phyloP scores from a whole-genome alignment of 1,284 basidiomycete genomes.

The Apiotrichum porosum region DNA sequence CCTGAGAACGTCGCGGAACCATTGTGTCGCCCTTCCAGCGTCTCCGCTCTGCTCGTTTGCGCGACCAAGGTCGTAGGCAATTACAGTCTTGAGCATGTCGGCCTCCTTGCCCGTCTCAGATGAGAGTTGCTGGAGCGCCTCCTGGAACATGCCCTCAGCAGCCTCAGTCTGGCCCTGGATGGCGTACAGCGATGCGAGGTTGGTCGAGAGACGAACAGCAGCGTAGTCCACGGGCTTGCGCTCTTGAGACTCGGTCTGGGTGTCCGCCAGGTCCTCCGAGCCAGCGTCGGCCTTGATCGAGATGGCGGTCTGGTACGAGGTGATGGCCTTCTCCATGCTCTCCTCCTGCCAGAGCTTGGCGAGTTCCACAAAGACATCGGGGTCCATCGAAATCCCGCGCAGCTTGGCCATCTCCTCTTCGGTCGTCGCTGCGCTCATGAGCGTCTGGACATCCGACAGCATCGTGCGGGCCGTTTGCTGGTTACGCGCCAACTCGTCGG shows the following conservation, averaged over 20 bases:
- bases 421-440: constrained; percentile 53
- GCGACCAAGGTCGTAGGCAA: constrained; percentile 82
- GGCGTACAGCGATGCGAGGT: constrained; percentile 72
- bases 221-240: constrained; percentile 24
- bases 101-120: constrained; percentile 54
- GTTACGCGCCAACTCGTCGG: constrained; percentile 66
- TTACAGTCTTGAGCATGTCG: constrained; percentile 63
- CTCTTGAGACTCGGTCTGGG: constrained; percentile 7
- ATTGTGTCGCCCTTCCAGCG: constrained; percentile 65
- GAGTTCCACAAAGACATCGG: constrained; percentile 79
- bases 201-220: constrained; percentile 62
- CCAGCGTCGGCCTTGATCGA: constrained; percentile 47
- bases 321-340: constrained; percentile 64
- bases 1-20: constrained; percentile 74
- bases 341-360: constrained; percentile 81
- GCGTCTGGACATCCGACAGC: constrained; percentile 68
- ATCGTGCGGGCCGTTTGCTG: constrained; percentile 69
- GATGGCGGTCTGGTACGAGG: constrained; percentile 68
- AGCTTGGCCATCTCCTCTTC: constrained; percentile 49
- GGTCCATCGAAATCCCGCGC: constrained; percentile 63
- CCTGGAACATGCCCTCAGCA: constrained; percentile 53
- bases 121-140: constrained; percentile 46
- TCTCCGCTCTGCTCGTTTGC: constrained; percentile 79
- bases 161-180: constrained; percentile 58
- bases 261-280: constrained; percentile 5